Percentiles rank a stretch among this genome's conserved stretches.
phyloP scores from a whole-genome alignment of 2,329 filamentous ascomycete species.

The Sordariomycetes sp. region DNA sequence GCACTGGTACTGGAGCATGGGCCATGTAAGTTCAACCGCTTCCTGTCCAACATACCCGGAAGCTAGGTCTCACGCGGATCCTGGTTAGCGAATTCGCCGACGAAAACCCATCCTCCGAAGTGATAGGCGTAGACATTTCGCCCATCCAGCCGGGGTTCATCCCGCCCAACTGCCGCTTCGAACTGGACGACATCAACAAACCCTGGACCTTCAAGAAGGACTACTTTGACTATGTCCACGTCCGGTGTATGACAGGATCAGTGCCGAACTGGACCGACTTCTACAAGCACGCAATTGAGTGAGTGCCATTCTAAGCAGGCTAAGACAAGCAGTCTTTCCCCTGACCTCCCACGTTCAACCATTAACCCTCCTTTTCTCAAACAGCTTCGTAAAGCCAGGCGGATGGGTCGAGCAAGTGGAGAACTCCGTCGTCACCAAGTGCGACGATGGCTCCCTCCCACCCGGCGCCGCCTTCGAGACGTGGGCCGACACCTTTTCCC shows the following conservation, averaged over 20 bases:
- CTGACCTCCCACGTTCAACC: no score
- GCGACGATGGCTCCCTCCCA: constrained; percentile 17
- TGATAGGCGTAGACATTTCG: constrained; percentile 44
- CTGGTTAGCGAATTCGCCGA: constrained; percentile 17
- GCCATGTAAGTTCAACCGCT: constrained; percentile 14
- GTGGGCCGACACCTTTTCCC: constrained; percentile 13
- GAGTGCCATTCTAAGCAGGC: constrained; percentile 10
- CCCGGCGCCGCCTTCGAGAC: constrained; percentile 14
- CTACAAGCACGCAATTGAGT: constrained; percentile 32
- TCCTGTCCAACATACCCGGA: background rate
- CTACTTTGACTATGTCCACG: constrained; percentile 49
- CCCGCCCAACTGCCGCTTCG: constrained; percentile 52
- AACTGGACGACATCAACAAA: constrained; percentile 51
- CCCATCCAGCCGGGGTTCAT: constrained; percentile 47
- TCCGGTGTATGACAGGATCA: constrained; percentile 40
- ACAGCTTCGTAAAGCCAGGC: constrained; percentile 23
- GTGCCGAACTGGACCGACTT: constrained; percentile 41
- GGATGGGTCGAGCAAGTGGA: constrained; percentile 34
- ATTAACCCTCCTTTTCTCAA: constrained; percentile 12
- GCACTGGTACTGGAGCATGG: constrained; percentile 26
- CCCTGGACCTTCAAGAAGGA: constrained; percentile 32
- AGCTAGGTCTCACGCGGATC: background rate
- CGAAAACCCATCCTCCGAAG: constrained; percentile 31
- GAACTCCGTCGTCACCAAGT: constrained; percentile 14
- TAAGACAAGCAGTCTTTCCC: background rate